phyloP scores from a whole-genome alignment of 2,329 filamentous ascomycete genomes.

The Cladosporium velox region DNA sequence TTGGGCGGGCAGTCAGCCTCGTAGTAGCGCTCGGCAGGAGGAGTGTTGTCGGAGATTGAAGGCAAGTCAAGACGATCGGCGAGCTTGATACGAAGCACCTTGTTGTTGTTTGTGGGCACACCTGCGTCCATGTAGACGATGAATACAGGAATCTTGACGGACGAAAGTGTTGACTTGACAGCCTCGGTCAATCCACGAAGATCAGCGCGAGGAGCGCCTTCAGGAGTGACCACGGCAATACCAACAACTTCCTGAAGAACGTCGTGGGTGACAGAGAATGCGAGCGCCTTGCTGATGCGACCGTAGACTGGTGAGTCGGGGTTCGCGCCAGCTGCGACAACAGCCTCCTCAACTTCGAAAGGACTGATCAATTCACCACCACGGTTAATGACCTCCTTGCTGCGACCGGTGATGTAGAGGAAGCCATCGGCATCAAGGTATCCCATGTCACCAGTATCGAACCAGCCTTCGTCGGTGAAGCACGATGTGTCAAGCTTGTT shows the following conservation, averaged over 20 bases:
- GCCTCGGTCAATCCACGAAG: slow-evolving; percentile 52
- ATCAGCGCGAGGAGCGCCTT: slow-evolving; percentile 48
- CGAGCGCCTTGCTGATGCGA: slow-evolving; percentile 52
- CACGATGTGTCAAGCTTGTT: slow-evolving; percentile 48
- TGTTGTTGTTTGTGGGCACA: slow-evolving; percentile 60
- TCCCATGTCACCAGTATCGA: slow-evolving; percentile 58
- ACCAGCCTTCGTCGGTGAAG: slow-evolving; percentile 55
- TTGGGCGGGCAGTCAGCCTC: slow-evolving; percentile 52
- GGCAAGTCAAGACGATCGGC: slow-evolving; percentile 51
- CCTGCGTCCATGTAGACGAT: slow-evolving; percentile 59
- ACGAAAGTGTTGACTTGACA: slow-evolving; percentile 51
- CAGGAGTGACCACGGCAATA: slow-evolving; percentile 53
- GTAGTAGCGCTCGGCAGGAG: slow-evolving; percentile 51
- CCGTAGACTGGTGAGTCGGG: slow-evolving; percentile 48
- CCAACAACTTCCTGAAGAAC: slow-evolving; percentile 60
- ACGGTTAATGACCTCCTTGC: slow-evolving; percentile 60
- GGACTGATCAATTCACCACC: slow-evolving; percentile 62
- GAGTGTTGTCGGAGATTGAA: slow-evolving; percentile 48
- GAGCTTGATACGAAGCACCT: slow-evolving; percentile 58
- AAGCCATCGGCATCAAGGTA: slow-evolving; percentile 55
- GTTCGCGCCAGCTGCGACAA: slow-evolving; percentile 50
- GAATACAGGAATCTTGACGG: slow-evolving; percentile 56
- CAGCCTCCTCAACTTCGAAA: slow-evolving; percentile 61
- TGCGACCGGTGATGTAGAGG: slow-evolving; percentile 57
- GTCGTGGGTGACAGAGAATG: slow-evolving; percentile 56